A percentile compares a stretch with the other conserved stretches of the same genome.
Evolutionary conservation across 257 asterid species (phyloP).

Genomic region (Plectranthus barbatus): DNA sequence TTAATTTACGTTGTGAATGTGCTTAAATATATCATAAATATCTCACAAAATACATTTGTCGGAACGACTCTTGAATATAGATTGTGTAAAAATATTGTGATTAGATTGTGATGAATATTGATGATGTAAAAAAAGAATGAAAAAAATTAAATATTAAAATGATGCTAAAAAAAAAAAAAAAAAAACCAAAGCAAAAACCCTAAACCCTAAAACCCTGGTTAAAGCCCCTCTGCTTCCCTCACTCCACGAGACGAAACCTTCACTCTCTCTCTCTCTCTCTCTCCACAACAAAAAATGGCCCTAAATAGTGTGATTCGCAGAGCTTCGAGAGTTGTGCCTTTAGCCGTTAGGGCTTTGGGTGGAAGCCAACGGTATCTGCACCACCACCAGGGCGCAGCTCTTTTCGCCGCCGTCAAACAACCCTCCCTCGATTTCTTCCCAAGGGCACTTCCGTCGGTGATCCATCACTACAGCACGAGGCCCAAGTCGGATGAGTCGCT

Average conservation of each 20-base stretch:
- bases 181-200: neutral
- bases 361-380: constrained; percentile 34
- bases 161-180: too few relatives aligned
- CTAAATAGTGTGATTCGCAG: constrained; percentile 33
- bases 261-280: neutral
- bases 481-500: constrained; percentile 49
- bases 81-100: too few relatives aligned
- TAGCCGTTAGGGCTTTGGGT: constrained; percentile 30
- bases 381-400: constrained; percentile 31
- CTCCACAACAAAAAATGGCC: constrained; percentile 46
- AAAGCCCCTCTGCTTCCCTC: constrained; percentile 18
- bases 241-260: neutral
- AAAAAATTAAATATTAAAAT: too few relatives aligned
- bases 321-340: constrained; percentile 44
- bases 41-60: too few relatives aligned
- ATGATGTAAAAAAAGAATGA: too few relatives aligned
- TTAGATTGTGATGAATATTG: too few relatives aligned
- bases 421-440: constrained; percentile 17
- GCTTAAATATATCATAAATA: too few relatives aligned
- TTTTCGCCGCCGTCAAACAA: constrained; percentile 28
- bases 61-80: too few relatives aligned
- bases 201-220: constrained; percentile 28
- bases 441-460: constrained; percentile 34
- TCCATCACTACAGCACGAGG: constrained; percentile 30
- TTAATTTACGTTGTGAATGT: too few relatives aligned